Conservation (phyloP, 1,284 basidiomycete genomes). For the Acaromyces ingoldii region DNA sequence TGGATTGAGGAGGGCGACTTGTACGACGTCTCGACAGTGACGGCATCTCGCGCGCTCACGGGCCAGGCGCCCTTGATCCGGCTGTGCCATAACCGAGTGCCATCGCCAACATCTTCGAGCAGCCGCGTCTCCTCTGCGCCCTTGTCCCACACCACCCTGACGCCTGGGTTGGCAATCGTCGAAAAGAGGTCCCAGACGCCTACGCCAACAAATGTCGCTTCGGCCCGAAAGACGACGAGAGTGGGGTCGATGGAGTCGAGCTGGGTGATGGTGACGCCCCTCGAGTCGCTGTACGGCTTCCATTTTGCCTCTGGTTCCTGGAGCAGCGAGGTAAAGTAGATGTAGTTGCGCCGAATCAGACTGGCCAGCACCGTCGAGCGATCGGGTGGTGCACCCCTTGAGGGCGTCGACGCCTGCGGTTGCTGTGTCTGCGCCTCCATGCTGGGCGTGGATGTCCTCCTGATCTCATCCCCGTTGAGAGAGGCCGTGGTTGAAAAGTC, state of each 20-base stretch:
- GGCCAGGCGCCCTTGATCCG: slow-evolving; percentile 37
- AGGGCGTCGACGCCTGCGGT: not conserved
- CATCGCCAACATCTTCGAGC: slow-evolving; percentile 70
- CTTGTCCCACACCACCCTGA: slow-evolving; percentile 81
- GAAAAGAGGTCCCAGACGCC: slow-evolving; percentile 94
- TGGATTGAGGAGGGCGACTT: slow-evolving; percentile 89
- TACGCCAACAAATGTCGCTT: slow-evolving; percentile 94
- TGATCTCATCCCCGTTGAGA: slow-evolving; percentile 13
- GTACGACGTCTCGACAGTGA: slow-evolving; percentile 90
- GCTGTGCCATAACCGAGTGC: slow-evolving; percentile 62
- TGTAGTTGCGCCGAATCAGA: slow-evolving; percentile 86
- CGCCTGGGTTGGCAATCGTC: slow-evolving; percentile 76
- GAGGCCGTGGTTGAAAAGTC: slow-evolving; percentile 13
- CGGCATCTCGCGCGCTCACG: slow-evolving; percentile 69
- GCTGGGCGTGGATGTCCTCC: not conserved
- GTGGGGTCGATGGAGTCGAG: slow-evolving; percentile 97
- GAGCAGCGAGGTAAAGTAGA: slow-evolving; percentile 88
- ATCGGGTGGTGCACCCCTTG: slow-evolving; percentile 1
- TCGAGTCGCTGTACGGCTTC: slow-evolving; percentile 74
- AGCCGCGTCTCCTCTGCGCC: slow-evolving; percentile 76
- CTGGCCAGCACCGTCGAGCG: slow-evolving; percentile 62
- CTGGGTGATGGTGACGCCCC: slow-evolving; percentile 74
- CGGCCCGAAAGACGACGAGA: slow-evolving; percentile 88
- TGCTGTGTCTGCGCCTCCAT: not conserved
- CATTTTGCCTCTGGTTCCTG: slow-evolving; percentile 99